Evolutionary conservation across 1,139 yeast genomes (phyloP).

Genomic region (Diutina neorugosa): DNA sequence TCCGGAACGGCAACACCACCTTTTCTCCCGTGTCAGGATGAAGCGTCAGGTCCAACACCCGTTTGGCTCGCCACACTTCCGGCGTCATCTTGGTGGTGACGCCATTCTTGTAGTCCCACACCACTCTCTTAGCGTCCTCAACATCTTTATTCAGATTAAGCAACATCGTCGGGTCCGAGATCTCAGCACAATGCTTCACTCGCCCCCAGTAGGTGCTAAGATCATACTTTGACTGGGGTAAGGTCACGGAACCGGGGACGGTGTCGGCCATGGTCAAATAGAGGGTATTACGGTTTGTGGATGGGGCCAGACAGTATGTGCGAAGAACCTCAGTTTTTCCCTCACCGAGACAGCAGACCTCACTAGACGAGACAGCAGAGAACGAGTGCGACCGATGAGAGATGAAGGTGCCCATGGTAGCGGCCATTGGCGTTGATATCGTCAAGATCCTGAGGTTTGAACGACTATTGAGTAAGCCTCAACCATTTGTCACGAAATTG

Average conservation of each 20-base stretch:
- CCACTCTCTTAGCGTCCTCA: constrained; percentile 46
- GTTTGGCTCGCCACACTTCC: constrained; percentile 82
- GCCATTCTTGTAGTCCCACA: constrained; percentile 69
- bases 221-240: constrained; percentile 74
- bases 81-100: constrained; percentile 53
- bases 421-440: constrained; percentile 57
- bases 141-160: constrained; percentile 58
- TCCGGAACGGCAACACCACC: constrained; percentile 83
- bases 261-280: constrained; percentile 85
- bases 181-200: constrained; percentile 85
- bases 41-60: constrained; percentile 71
- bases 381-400: too few relatives aligned
- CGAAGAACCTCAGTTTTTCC: background rate
- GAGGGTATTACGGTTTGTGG: too few relatives aligned
- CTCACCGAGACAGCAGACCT: too few relatives aligned
- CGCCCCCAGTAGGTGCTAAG: constrained; percentile 81
- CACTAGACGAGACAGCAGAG: too few relatives aligned
- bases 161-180: constrained; percentile 86
- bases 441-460: constrained; percentile 39
- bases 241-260: constrained; percentile 63
- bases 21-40: constrained; percentile 96
- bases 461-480: constrained; percentile 20
- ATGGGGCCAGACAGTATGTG: too few relatives aligned
- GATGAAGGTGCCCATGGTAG: background rate
- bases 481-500: constrained; percentile 15